phyloP scores from a whole-genome alignment of 805 yeast genomes.

The Limtongia smithiae region DNA sequence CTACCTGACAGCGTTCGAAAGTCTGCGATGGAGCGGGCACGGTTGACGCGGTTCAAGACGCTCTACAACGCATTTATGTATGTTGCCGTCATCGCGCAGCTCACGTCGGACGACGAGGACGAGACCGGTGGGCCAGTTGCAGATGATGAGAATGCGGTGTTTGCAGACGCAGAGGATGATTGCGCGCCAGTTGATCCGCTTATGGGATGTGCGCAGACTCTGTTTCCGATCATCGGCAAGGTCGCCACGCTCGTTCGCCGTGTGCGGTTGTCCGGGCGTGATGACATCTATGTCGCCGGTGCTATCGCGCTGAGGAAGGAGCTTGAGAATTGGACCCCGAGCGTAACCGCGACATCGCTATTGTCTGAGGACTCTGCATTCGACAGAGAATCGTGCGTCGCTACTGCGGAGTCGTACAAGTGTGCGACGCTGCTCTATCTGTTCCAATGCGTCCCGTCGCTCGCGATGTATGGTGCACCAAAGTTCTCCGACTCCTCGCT shows the following conservation, averaged over 20 bases:
- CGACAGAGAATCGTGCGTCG: slow-evolving; percentile 57
- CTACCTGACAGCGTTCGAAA: slow-evolving; percentile 6
- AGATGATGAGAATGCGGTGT: slow-evolving; percentile 22
- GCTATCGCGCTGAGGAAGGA: slow-evolving; percentile 56
- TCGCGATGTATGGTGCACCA: slow-evolving; percentile 30
- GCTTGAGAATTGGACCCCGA: slow-evolving; percentile 57
- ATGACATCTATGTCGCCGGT: slow-evolving; percentile 39
- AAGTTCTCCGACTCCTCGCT: not conserved
- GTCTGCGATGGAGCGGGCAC: slow-evolving; percentile 14
- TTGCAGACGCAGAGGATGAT: not conserved
- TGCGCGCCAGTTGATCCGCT: slow-evolving; percentile 54
- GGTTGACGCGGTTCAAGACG: slow-evolving; percentile 42
- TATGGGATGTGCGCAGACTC: slow-evolving; percentile 61
- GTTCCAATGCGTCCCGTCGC: slow-evolving; percentile 69
- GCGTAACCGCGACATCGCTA: slow-evolving; percentile 38
- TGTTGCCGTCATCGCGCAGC: slow-evolving; percentile 62
- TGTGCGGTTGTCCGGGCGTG: slow-evolving; percentile 41
- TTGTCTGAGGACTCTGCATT: slow-evolving; percentile 45
- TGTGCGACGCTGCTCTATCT: slow-evolving; percentile 56
- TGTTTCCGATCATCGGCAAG: slow-evolving; percentile 61
- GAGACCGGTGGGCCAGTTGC: slow-evolving; percentile 26
- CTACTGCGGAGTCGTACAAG: slow-evolving; percentile 69
- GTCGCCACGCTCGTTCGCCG: slow-evolving; percentile 55
- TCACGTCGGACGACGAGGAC: slow-evolving; percentile 52
- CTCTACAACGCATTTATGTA: slow-evolving; percentile 65